Evolutionary conservation across 305 asterid species (phyloP).

Genomic region (Solanum hybrid): DNA sequence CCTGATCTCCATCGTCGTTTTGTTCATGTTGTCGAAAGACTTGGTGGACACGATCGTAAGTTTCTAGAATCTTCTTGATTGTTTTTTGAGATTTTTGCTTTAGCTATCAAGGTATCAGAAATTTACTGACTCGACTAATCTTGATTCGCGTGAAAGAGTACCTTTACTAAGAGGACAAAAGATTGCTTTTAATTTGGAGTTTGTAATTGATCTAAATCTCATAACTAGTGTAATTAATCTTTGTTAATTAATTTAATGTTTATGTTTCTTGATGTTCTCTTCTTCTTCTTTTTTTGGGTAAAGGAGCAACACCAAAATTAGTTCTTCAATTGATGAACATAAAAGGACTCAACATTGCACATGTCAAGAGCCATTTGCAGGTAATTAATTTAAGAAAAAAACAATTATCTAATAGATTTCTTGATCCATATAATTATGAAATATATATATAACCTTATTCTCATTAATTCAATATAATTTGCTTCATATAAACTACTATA

Average conservation of each 20-base stretch:
- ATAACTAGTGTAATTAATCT: neutral
- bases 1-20: slow-evolving; percentile 73
- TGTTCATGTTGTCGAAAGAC: slow-evolving; percentile 54
- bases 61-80: neutral
- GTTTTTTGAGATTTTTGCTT: neutral
- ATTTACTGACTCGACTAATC: neutral
- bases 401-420: neutral
- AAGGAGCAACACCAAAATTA: slow-evolving; percentile 84
- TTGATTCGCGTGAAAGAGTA: neutral
- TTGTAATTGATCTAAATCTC: neutral
- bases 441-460: neutral
- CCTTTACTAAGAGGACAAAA: neutral
- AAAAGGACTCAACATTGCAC: slow-evolving; percentile 79
- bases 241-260: slow-evolving; percentile 22
- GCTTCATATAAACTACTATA: neutral
- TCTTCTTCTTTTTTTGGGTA: slow-evolving; percentile 8
- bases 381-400: slow-evolving; percentile 25
- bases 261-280: slow-evolving; percentile 26
- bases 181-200: neutral
- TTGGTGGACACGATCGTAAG: slow-evolving; percentile 77
- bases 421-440: neutral
- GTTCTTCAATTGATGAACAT: slow-evolving; percentile 72
- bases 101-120: neutral
- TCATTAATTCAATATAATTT: neutral
- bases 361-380: slow-evolving; percentile 95